Evolutionary conservation across 495 filamentous ascomycete species (phyloP).

Genomic region (Glutinoglossum americanum): DNA sequence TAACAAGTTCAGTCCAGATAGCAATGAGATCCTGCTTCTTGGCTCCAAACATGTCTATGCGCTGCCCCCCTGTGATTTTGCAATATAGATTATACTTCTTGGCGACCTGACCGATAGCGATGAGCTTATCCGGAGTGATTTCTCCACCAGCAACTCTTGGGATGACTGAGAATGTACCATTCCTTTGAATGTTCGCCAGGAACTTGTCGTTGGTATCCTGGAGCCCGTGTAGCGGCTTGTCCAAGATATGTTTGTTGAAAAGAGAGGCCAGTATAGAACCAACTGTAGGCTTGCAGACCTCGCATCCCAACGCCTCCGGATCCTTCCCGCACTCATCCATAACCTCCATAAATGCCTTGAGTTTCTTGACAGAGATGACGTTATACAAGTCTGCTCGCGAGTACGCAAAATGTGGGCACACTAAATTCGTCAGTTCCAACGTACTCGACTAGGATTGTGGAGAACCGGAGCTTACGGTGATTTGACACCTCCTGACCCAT

Average conservation of each 20-base stretch:
- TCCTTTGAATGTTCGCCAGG: slow-evolving; percentile 85
- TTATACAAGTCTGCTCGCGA: slow-evolving; percentile 81
- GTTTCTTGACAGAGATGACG: slow-evolving; percentile 64
- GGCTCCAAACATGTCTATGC: slow-evolving; percentile 91
- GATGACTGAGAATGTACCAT: slow-evolving; percentile 83
- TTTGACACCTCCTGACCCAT: slow-evolving; percentile 89
- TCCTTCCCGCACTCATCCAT: slow-evolving; percentile 69
- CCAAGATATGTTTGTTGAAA: slow-evolving; percentile 76
- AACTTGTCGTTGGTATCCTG: slow-evolving; percentile 92
- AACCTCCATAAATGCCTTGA: slow-evolving; percentile 55
- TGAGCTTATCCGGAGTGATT: slow-evolving; percentile 78
- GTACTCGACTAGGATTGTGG: neutral
- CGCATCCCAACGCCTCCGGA: slow-evolving; percentile 59
- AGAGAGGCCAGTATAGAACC: slow-evolving; percentile 69
- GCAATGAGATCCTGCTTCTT: slow-evolving; percentile 73
- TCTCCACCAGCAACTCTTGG: slow-evolving; percentile 74
- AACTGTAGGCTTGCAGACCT: slow-evolving; percentile 75
- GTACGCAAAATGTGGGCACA: slow-evolving; percentile 67
- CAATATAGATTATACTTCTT: slow-evolving; percentile 79
- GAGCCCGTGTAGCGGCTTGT: slow-evolving; percentile 47
- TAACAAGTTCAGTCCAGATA: slow-evolving; percentile 76
- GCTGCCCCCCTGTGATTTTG: slow-evolving; percentile 89
- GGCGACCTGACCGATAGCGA: slow-evolving; percentile 71
- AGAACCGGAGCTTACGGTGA: slow-evolving; percentile 25
- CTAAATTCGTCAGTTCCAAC: slow-evolving; percentile 19